Conservation (phyloP, 2,329 filamentous ascomycete genomes). For the Mycogone perniciosa region DNA sequence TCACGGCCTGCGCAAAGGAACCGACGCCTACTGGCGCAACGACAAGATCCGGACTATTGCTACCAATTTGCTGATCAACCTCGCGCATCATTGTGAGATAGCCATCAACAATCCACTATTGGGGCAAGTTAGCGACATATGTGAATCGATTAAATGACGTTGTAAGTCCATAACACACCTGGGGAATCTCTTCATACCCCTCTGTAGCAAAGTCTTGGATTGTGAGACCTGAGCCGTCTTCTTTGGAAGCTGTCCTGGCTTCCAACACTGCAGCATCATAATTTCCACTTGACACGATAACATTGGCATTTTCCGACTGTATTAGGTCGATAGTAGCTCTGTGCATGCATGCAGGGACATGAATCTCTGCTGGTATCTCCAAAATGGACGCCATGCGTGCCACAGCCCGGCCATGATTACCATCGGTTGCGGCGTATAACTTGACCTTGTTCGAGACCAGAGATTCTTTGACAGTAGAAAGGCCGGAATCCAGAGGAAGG, state of each 20-base stretch:
- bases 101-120: constrained; percentile 69
- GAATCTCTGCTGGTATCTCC: constrained; percentile 49
- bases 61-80: constrained; percentile 51
- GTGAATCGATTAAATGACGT: not conserved
- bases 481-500: constrained; percentile 34
- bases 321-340: constrained; percentile 49
- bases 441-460: constrained; percentile 27
- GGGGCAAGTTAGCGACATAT: not conserved
- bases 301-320: constrained; percentile 53
- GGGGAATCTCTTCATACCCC: constrained; percentile 59
- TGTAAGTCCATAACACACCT: constrained; percentile 28
- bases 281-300: constrained; percentile 47
- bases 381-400: constrained; percentile 61
- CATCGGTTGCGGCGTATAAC: constrained; percentile 63
- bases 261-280: constrained; percentile 59
- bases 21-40: constrained; percentile 67
- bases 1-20: constrained; percentile 64
- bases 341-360: constrained; percentile 56
- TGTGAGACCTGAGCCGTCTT: constrained; percentile 40
- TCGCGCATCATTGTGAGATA: constrained; percentile 69
- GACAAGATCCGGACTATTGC: constrained; percentile 37
- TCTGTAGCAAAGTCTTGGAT: constrained; percentile 64
- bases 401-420: constrained; percentile 70
- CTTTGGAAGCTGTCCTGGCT: constrained; percentile 38
- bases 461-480: constrained; percentile 36